A percentile compares a stretch with the other conserved stretches of the same genome.
Evolutionary conservation across 106 monocot species (phyloP).

Genomic region (Dendrobium chrysotoxum): DNA sequence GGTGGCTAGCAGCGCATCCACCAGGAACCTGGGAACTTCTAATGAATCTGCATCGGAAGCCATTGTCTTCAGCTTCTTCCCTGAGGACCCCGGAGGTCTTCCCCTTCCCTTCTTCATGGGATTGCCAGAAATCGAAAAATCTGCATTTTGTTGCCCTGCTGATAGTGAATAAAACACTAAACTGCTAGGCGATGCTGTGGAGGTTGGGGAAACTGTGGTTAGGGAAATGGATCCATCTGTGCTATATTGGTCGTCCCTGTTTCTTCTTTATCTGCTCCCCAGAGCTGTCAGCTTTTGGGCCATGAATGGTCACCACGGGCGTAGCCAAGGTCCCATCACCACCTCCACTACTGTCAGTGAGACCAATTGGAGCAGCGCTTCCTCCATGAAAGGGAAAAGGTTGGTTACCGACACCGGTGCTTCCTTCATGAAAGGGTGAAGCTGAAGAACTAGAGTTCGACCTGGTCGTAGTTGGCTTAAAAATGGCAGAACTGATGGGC

Average conservation of each 20-base stretch:
- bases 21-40: conserved; percentile 39
- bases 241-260: conserved; percentile 81
- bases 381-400: conserved; percentile 22
- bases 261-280: conserved; percentile 61
- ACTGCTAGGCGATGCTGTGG: neutral
- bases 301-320: conserved; percentile 12
- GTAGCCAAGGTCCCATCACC: conserved; percentile 13
- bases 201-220: conserved; percentile 19
- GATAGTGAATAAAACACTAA: conserved; percentile 17
- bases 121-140: conserved; percentile 11
- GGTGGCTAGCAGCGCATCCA: conserved; percentile 75
- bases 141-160: neutral
- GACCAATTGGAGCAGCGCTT: neutral
- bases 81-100: conserved; percentile 49
- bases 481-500: conserved; percentile 76
- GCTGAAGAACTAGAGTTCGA: neutral
- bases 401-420: neutral
- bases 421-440: neutral
- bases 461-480: conserved; percentile 41
- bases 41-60: conserved; percentile 17
- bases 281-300: conserved; percentile 25
- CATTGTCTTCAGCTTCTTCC: conserved; percentile 68
- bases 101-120: conserved; percentile 51
- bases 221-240: conserved; percentile 69
- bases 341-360: neutral